phyloP scores from a whole-genome alignment of 352 stramenopile species.

The Globisporangium lucens region DNA sequence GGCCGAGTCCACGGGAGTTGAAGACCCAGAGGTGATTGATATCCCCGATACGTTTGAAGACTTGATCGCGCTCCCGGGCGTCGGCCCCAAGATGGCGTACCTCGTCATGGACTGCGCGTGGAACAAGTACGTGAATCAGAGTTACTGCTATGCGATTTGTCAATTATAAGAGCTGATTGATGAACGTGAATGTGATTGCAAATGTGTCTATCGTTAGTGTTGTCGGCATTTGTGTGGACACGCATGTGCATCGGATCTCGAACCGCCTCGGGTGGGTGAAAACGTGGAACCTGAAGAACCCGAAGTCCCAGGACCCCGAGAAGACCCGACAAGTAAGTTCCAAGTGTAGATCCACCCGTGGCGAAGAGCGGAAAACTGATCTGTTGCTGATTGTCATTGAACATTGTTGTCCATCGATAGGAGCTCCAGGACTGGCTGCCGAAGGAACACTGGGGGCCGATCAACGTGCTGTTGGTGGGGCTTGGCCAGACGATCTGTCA shows the following conservation, averaged over 20 bases:
- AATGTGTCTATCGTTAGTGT: conserved; percentile 30
- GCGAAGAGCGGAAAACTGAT: neutral
- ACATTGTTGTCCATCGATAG: conserved; percentile 17
- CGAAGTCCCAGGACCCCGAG: conserved; percentile 86
- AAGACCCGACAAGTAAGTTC: conserved; percentile 77
- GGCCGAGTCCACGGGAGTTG: neutral
- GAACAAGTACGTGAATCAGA: conserved; percentile 50
- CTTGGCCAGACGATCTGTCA: conserved; percentile 94
- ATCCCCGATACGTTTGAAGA: conserved; percentile 90
- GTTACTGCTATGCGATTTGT: neutral
- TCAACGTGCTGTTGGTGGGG: conserved; percentile 94
- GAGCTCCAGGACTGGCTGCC: conserved; percentile 96
- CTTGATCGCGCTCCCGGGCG: conserved; percentile 89
- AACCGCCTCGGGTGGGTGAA: conserved; percentile 94
- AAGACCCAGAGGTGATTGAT: conserved; percentile 45
- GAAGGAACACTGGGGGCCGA: conserved; percentile 79
- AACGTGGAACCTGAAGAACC: conserved; percentile 81
- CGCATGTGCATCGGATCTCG: conserved; percentile 96
- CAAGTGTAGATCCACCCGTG: neutral
- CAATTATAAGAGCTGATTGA: neutral
- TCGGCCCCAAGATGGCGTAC: conserved; percentile 97
- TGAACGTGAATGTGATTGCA: neutral
- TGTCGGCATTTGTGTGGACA: conserved; percentile 95
- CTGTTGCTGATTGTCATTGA: neutral
- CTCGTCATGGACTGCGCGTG: conserved; percentile 93